A percentile compares a stretch with the other conserved stretches of the same genome.
These are phyloP conservation scores for Penicillium sp. DNA, from an alignment of 2,329 filamentous ascomycete species.

Conservation along the genomic window DNA sequence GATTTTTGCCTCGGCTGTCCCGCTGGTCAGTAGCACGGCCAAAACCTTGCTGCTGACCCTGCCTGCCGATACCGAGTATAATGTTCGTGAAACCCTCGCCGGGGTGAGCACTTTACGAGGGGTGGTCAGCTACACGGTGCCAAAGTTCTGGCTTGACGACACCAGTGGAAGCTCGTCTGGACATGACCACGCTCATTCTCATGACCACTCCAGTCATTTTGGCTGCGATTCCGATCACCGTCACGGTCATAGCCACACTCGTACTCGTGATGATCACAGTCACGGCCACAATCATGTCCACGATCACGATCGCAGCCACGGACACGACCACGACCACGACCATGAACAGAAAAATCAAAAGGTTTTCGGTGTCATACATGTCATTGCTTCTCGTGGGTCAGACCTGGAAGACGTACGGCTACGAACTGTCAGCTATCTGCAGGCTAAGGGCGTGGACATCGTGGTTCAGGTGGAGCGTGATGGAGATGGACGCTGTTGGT, in stretches of 20 bases:
- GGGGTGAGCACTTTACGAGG: conserved; percentile 79
- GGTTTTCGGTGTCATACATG: conserved; percentile 80
- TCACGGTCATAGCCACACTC: conserved; percentile 9
- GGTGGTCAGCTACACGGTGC: conserved; percentile 79
- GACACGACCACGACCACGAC: conserved; percentile 29
- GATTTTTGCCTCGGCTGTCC: conserved; percentile 88
- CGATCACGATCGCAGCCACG: conserved; percentile 32
- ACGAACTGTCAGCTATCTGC: conserved; percentile 69
- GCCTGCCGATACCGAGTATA: conserved; percentile 82
- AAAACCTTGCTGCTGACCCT: conserved; percentile 80
- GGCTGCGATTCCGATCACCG: conserved; percentile 29
- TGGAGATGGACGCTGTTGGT: conserved; percentile 67
- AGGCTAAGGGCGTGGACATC: conserved; percentile 70
- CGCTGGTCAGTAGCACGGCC: conserved; percentile 80
- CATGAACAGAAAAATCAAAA: conserved; percentile 27
- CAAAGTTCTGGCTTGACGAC: conserved; percentile 91
- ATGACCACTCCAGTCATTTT: conserved; percentile 34
- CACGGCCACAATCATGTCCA: conserved; percentile 32
- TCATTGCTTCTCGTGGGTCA: conserved; percentile 69
- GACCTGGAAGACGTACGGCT: conserved; percentile 80
- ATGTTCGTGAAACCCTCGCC: conserved; percentile 77
- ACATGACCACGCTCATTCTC: conserved; percentile 42
- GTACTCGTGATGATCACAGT: conserved; percentile 29
- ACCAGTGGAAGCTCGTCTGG: conserved; percentile 42
- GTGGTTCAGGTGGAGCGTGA: conserved; percentile 87